A percentile compares a stretch with the other conserved stretches of the same genome.
Evolutionary conservation across 2,329 filamentous ascomycete species (phyloP).

Genomic region (Ilyonectria robusta): DNA sequence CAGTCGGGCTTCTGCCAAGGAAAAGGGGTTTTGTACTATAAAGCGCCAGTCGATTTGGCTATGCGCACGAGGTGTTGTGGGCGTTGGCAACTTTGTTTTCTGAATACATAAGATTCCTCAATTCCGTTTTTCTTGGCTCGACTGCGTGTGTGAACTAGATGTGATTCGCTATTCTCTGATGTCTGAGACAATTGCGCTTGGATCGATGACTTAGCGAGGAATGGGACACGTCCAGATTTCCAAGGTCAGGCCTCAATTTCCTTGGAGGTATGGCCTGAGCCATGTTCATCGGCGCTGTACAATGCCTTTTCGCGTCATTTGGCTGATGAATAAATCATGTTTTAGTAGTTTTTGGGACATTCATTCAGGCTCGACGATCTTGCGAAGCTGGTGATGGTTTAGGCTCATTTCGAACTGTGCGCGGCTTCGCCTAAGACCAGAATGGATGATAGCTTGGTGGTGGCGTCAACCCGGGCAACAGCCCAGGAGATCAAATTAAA

Average conservation of each 20-base stretch:
- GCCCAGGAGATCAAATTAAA: too few relatives aligned
- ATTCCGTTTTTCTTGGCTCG: neutral
- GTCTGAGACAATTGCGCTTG: too few relatives aligned
- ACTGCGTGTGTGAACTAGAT: neutral
- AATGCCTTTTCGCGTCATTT: too few relatives aligned
- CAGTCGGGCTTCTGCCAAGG: neutral
- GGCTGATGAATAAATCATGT: too few relatives aligned
- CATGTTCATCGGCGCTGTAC: too few relatives aligned
- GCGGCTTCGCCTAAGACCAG: neutral
- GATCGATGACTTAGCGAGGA: too few relatives aligned
- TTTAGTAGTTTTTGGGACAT: too few relatives aligned
- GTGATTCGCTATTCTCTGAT: neutral
- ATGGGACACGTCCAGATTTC: too few relatives aligned
- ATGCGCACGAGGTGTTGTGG: constrained; percentile 1
- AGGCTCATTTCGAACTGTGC: neutral
- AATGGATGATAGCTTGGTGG: neutral
- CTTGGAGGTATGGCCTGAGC: too few relatives aligned
- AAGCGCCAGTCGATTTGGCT: neutral
- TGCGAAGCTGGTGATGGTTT: neutral
- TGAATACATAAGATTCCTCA: neutral
- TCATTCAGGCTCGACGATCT: too few relatives aligned
- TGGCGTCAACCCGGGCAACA: neutral
- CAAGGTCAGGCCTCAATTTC: too few relatives aligned
- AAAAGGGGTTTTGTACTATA: neutral
- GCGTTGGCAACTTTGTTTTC: neutral